Evolutionary conservation across 352 stramenopile species (phyloP).

Genomic region (Ophiocytium majus): DNA sequence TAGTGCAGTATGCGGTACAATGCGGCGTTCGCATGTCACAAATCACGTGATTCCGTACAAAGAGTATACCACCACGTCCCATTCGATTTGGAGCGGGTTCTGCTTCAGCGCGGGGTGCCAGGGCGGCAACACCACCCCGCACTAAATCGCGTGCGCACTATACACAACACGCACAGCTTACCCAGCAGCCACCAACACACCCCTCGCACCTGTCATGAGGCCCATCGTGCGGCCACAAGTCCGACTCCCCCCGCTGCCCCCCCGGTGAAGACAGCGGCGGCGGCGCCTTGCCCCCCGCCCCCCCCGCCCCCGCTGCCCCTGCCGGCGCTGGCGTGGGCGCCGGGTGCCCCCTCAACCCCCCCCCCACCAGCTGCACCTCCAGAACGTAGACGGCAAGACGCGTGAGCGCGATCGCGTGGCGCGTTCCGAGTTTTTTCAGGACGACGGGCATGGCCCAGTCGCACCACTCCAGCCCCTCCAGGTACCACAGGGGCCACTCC

Average conservation of each 20-base stretch:
- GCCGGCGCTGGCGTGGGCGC: no score
- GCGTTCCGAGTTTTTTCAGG: neutral
- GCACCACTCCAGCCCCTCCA: conserved; percentile 21
- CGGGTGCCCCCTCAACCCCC: no score
- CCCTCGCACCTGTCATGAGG: conserved; percentile 15
- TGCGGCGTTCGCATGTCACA: no score
- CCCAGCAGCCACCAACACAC: no score
- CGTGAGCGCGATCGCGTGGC: conserved; percentile 11
- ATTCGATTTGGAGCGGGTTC: no score
- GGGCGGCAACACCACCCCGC: no score
- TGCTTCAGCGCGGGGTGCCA: no score
- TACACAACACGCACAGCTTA: no score
- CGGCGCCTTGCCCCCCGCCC: neutral
- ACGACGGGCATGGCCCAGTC: conserved; percentile 8
- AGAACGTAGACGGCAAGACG: conserved; percentile 16
- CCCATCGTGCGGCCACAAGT: neutral
- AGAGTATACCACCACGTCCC: no score
- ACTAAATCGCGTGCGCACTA: no score
- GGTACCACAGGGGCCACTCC: conserved; percentile 16
- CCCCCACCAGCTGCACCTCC: conserved; percentile 1
- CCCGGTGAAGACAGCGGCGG: neutral
- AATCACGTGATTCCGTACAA: no score
- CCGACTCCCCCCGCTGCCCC: neutral
- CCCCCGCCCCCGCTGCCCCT: neutral
- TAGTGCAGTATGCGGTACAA: no score